Base-by-base conservation (phyloP, 768 basidiomycete species). In the Podaxis rugospora region DNA sequence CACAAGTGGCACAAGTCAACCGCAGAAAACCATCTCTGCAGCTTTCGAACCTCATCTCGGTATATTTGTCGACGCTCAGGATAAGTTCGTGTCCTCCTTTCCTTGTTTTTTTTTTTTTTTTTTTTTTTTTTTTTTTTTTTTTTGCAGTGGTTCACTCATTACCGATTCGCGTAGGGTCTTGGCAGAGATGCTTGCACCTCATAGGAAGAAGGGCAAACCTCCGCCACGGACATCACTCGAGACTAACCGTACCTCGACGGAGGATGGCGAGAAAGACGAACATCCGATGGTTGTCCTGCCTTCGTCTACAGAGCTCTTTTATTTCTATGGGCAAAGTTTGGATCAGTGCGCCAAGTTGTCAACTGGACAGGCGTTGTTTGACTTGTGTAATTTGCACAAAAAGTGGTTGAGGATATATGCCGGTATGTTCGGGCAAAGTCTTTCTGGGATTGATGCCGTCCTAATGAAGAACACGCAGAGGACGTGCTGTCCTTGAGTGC, bases 321-420 rank as follows among this genome's bases (percentile, higher is more conserved):
- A 95, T 71, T 94, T 97, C 74, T 98, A 98, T 70, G 93, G 88
- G 0, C 95, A 98, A 71, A 95, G 89, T 58, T 75, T 99, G 37
- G 97, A 98, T 55, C 92, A 95, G 69, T 98, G 96, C 68, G 89
- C 92, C 1, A 95, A 92, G 68, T 78, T 97, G 3, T 95, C 92
- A 9, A 92, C 88, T 0, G 90, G 92, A 0, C 85, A 89, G 62
- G 83, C 94, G 4, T 74, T 99, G 63, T 90, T 86, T 70, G 93
- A 96, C 65, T 71, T 99, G 37, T 85, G 84, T 57, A 80, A 78
- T 16, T 73, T 99, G 40, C 93, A 93, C 69, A 93, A 88, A 71
- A 98, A 98, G 71, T 98, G 96, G 95, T 75, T 99, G 36, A 83
- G 86, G 65, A 86, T 95, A 46, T 99, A 96, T 76, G 95, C 96